These are phyloP conservation scores for Fusarium siculi DNA, from an alignment of 2,329 filamentous ascomycete species.

Conservation along the genomic window DNA sequence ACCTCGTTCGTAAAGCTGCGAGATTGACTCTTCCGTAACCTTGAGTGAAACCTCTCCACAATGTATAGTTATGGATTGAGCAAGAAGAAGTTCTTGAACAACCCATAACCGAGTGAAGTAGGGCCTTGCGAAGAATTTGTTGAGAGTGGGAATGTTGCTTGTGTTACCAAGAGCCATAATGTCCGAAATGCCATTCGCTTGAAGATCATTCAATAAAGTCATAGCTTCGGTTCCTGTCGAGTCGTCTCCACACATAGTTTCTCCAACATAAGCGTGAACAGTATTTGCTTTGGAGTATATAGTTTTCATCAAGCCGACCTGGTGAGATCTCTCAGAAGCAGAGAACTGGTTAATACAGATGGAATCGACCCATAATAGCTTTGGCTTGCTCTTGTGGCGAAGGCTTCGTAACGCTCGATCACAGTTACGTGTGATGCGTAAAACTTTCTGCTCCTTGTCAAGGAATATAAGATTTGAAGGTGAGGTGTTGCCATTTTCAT, in stretches of 20 bases:
- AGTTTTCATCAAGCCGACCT: not conserved
- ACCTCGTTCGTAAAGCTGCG: accelerated
- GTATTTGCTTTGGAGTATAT: not conserved
- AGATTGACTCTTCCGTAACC: not conserved
- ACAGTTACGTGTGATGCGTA: not conserved
- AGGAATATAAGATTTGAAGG: not conserved
- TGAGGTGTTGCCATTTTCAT: accelerated
- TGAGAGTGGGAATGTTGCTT: accelerated
- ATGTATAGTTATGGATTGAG: accelerated
- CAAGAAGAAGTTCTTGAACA: not conserved
- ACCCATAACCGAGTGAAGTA: not conserved
- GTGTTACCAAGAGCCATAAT: accelerated
- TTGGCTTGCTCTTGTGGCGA: no score
- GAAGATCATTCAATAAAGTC: accelerated
- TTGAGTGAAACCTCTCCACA: not conserved
- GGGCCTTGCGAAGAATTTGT: not conserved
- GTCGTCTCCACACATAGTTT: no score
- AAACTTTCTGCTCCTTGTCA: accelerated
- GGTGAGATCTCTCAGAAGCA: accelerated
- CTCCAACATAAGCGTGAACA: no score
- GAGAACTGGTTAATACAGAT: not conserved
- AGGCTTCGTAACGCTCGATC: accelerated
- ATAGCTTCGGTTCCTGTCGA: not conserved
- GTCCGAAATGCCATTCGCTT: accelerated
- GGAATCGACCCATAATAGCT: not conserved